Evolutionary conservation across 352 stramenopile genomes (phyloP), one percentile per base, ranked within the genome.

Genomic region (Pelagophyceae sp.): DNA sequence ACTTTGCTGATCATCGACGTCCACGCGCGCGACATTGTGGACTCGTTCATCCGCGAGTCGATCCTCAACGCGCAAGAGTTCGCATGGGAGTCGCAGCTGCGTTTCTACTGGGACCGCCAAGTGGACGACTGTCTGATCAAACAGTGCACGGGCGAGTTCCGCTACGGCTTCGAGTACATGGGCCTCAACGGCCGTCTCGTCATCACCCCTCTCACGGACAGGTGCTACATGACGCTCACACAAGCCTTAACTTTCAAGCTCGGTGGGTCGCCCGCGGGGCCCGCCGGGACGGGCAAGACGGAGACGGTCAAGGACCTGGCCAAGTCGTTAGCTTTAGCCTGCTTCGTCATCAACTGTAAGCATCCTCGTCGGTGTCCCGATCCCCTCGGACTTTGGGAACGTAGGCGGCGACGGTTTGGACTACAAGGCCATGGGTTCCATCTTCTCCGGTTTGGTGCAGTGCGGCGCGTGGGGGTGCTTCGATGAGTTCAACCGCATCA

Each of bases 401-500:
- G n/a, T n/a, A n/a, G n/a, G n/a, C 77, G 91, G 92, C 17, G 92
- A 96, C 81, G 91, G 91, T 0, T 83, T 96, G 32, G 92, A 96
- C 81, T 96, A 96, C 83, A 95, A 95, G 78, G 91, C 92, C 0
- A 95, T 94, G 89, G 90, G 89, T 0, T 90, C 84, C 61, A 95
- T 93, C 76, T 95, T 94, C 82, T 94, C 88, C 0, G 91, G 90
- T 0, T 82, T 95, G 0, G 88, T 95, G 0, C 90, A 96, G 81
- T 90, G 93, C 79, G 92, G 92, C 5, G 92, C 93, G 5, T 98
- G 93, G 93, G 93, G 92, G 11, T 98, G 93, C 82, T 98, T 98
- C 81, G 93, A 98, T 76, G 93, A 98, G 81, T 98, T 98, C 81
- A 98, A 98, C 80, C 92, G 93, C 32, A 98, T 98, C 72, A 93